Evolutionary conservation across 768 basidiomycete genomes (phyloP), one percentile per base, ranked within the genome.

Genomic region (Naganishia vaughanmartiniae): DNA sequence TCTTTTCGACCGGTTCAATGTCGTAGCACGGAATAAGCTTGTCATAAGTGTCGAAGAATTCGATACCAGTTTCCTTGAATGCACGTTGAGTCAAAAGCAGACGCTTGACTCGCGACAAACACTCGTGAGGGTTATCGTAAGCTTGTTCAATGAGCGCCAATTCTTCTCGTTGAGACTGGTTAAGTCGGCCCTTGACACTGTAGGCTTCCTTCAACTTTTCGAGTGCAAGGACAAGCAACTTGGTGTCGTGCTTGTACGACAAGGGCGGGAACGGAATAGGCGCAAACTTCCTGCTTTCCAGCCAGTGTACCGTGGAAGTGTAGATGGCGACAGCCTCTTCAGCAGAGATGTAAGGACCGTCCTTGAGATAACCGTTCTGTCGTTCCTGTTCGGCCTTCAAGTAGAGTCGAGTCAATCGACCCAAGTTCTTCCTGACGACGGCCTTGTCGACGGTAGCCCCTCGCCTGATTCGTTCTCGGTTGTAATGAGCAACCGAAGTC

Each of bases 141-240:
- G 95, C 95, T 82, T 99, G 96, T 79, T 99, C 96, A 72, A 99
- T 96, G 65, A 99, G 85, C 15, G 96, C 96, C 66, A 99, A 84
- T 81, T 99, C 96, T 80, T 99, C 96, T 77, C 96, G 89, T 81
- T 99, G 96, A 28, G 92, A 94, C 81, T 97, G 95, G 80, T 99
- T 99, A 57, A 99, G 84, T 74, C 96, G 92, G 42, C 90, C 95
- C 82, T 99, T 96, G 63, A 99, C 96, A 17, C 90, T 92, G 82
- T 99, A 99, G 5, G 96, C 96, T 83, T 98, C 96, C 83, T 99
- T 99, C 77, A 99, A 83, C 82, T 97, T 97, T 84, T 99, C 96
- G 53, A 99, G 86, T 0, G 96, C 96, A 39, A 99, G 85, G 9
- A 99, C 95, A 46, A 99, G 86, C 46, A 99, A 85, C 82, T 98